Conservation (phyloP, 345 rosid genomes). For the Citrus inodora region DNA sequence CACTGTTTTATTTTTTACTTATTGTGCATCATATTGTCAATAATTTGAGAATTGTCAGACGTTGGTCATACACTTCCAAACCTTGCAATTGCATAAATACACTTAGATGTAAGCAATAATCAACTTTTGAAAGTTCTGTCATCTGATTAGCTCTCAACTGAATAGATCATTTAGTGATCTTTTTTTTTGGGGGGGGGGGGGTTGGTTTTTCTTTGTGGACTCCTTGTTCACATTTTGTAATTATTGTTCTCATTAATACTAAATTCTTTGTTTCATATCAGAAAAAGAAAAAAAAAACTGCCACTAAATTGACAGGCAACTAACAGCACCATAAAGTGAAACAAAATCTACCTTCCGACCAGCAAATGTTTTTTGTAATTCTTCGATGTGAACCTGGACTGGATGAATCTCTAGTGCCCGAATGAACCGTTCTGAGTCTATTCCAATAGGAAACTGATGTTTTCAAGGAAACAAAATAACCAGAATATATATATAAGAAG, state of each 20-base stretch:
- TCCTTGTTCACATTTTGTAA: too few species aligned
- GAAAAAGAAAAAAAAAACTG: too few species aligned
- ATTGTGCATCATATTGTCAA: not conserved
- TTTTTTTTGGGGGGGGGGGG: too few species aligned
- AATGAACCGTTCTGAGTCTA: constrained; percentile 85
- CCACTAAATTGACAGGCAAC: not conserved
- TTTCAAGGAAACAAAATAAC: constrained; percentile 16
- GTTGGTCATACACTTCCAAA: not conserved
- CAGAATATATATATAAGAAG: constrained; percentile 7
- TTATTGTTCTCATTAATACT: too few species aligned
- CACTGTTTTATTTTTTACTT: too few species aligned
- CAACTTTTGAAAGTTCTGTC: not conserved
- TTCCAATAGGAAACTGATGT: constrained; percentile 94
- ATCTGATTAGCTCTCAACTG: too few species aligned
- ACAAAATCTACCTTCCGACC: constrained; percentile 70
- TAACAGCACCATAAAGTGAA: not conserved
- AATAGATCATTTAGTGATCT: too few species aligned
- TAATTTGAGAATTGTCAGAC: not conserved
- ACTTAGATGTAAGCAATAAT: not conserved
- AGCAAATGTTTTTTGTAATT: constrained; percentile 84
- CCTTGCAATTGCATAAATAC: not conserved
- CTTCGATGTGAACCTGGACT: constrained; percentile 77
- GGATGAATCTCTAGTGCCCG: constrained; percentile 64
- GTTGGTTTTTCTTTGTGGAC: too few species aligned
- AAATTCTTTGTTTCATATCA: too few species aligned